These are phyloP conservation scores for Phialophora macrospora DNA, from an alignment of 2,329 filamentous ascomycete species.

Conservation along the genomic window DNA sequence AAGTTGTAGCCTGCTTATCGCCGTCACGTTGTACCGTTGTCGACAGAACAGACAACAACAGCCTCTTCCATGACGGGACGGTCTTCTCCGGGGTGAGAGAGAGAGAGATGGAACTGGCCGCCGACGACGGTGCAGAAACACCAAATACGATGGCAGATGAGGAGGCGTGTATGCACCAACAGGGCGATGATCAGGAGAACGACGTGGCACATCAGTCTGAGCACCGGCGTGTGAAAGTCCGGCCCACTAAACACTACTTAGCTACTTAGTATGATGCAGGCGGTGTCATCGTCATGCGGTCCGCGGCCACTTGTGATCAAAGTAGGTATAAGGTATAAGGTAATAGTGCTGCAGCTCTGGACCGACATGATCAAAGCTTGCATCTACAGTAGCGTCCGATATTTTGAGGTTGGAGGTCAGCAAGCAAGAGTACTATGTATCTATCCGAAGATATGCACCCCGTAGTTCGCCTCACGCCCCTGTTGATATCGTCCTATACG, in stretches of 20 bases:
- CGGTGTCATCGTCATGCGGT: conserved; percentile 23
- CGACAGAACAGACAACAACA: neutral
- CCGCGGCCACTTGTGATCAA: conserved; percentile 33
- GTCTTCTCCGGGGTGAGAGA: too few relatives aligned
- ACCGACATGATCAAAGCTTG: conserved; percentile 16
- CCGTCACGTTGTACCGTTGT: neutral
- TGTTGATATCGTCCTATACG: too few relatives aligned
- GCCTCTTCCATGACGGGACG: neutral
- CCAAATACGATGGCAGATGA: conserved; percentile 35
- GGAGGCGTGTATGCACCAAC: conserved; percentile 30
- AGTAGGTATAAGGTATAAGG: conserved; percentile 33
- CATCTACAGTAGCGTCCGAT: too few relatives aligned
- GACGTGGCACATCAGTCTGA: conserved; percentile 42
- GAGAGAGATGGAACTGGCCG: conserved; percentile 33
- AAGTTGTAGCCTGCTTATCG: conserved; percentile 50
- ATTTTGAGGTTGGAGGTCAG: neutral
- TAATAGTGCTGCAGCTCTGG: conserved; percentile 16
- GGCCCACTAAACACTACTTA: conserved; percentile 8
- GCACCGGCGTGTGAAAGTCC: neutral
- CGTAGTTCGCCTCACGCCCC: too few relatives aligned
- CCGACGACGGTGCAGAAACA: conserved; percentile 50
- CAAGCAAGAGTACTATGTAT: neutral
- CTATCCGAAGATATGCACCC: too few relatives aligned
- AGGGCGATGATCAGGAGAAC: conserved; percentile 43
- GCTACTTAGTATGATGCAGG: conserved; percentile 36